A percentile compares a stretch with the other conserved stretches of the same genome.
phyloP scores from a whole-genome alignment of 225 moss, liverwort and hornwort genomes.

The Neckera pumila region DNA sequence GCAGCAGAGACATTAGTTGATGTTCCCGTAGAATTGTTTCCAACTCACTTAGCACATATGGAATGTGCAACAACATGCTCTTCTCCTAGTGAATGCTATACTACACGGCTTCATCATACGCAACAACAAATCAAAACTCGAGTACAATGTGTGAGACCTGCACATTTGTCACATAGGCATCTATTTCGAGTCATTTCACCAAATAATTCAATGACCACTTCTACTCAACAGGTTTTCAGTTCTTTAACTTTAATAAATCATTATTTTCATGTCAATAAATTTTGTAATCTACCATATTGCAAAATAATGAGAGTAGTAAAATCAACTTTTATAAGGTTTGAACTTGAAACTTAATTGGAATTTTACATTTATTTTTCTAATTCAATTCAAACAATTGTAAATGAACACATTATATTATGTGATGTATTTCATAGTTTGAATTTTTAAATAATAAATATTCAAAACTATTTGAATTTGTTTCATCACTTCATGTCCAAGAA shows the following conservation, averaged over 20 bases:
- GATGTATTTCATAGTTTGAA: neutral
- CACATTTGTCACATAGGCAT: constrained; percentile 40
- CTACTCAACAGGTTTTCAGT: neutral
- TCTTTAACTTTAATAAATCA: neutral
- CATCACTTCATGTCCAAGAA: rapidly evolving
- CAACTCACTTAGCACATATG: constrained; percentile 34
- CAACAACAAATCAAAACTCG: constrained; percentile 2
- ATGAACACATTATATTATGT: neutral
- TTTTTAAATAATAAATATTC: neutral
- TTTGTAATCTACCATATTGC: neutral
- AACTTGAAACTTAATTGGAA: neutral
- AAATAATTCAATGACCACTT: neutral
- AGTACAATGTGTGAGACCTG: constrained; percentile 41
- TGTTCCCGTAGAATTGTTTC: constrained; percentile 32
- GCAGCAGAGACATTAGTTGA: constrained; percentile 28
- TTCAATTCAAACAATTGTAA: no score
- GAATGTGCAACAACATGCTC: neutral
- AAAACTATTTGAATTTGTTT: neutral
- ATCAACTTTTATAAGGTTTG: neutral
- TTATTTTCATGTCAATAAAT: neutral
- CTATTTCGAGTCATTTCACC: constrained; percentile 13
- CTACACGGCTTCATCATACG: neutral
- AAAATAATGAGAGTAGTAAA: neutral
- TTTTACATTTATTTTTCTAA: no score
- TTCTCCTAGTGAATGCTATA: neutral